These are phyloP conservation scores for Eurotiales sp. DNA, from an alignment of 2,329 filamentous ascomycete genomes.

Conservation along the genomic window DNA sequence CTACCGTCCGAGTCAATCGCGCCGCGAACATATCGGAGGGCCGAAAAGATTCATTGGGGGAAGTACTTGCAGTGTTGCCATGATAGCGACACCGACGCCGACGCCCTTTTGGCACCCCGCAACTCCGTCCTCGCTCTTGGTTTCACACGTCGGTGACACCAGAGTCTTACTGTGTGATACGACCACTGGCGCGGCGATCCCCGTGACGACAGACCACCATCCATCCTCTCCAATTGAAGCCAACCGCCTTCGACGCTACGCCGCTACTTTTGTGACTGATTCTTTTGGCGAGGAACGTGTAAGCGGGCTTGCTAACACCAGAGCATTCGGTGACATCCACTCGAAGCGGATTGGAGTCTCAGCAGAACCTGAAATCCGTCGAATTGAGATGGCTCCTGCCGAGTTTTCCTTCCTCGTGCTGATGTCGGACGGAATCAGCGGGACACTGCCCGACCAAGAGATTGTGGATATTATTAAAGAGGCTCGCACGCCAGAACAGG, in stretches of 20 bases:
- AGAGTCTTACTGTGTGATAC: slow-evolving; percentile 87
- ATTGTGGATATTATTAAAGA: slow-evolving; percentile 96
- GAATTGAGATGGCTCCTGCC: slow-evolving; percentile 73
- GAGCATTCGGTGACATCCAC: slow-evolving; percentile 87
- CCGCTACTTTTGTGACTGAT: slow-evolving; percentile 84
- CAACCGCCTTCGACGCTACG: slow-evolving; percentile 77
- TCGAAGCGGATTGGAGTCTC: slow-evolving; percentile 91
- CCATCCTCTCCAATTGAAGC: slow-evolving; percentile 83
- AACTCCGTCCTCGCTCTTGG: slow-evolving; percentile 75
- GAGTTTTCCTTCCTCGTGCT: slow-evolving; percentile 88
- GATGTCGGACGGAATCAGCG: slow-evolving; percentile 83
- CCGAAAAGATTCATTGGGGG: slow-evolving; percentile 82
- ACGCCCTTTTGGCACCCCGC: slow-evolving; percentile 94
- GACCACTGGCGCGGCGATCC: slow-evolving; percentile 70
- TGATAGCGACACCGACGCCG: slow-evolving; percentile 88
- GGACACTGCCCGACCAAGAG: slow-evolving; percentile 84
- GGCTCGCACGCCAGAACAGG: slow-evolving; percentile 83
- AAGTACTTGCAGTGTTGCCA: slow-evolving; percentile 81
- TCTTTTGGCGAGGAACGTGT: slow-evolving; percentile 97
- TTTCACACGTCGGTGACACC: slow-evolving; percentile 91
- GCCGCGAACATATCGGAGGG: slow-evolving; percentile 61
- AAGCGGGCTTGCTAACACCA: slow-evolving; percentile 86
- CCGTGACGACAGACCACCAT: slow-evolving; percentile 87
- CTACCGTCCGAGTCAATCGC: slow-evolving; percentile 55
- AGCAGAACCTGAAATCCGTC: slow-evolving; percentile 84